Evolutionary conservation across 495 filamentous ascomycete genomes (phyloP), one percentile per base, ranked within the genome.

Genomic region (Thermothielavioides terrestris): DNA sequence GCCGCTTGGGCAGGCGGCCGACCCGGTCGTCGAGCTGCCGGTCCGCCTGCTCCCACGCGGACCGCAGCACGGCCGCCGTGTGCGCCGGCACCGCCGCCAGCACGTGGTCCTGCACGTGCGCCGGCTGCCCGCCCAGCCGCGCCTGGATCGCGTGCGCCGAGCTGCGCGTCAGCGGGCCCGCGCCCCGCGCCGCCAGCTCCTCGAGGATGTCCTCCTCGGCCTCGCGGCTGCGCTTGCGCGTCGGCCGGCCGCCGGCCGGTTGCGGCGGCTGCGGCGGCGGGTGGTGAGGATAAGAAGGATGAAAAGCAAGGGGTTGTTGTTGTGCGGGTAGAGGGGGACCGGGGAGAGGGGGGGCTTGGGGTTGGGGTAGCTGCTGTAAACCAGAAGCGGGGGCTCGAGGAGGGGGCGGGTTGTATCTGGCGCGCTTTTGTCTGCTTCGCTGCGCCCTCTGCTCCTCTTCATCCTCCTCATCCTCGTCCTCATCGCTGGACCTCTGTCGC

Each of bases 191-290:
- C 25, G 42, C 23, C 9, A 49, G 27, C 43, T 49, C 28, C 17
- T 8, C 23, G 15, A 43, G 25, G n/a, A 49, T 18, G 9, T 12
- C 7, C 3, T 25, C 27, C 11, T 23, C 17, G 31, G 35, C 23
- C 45, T 54, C 28, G 20, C 45, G 27, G 45, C 44, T 48, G 18
- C 44, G 30, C 22, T 48, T 46, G 38, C 51, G 44, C 20, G 51
- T 54, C 6, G 30, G 20, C 6, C 38, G 51, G 4, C 51, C 48
- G 21, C 5, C n/a, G 22, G 4, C 6, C 11, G 6, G 22, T 21
- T 9, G 38, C 11, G 21, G 37, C 14, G 36, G 36, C 15, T 20
- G 35, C 35, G 35, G 35, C 4, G 17, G n/a, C 6, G 35, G 35
- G 15, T 28, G 27, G 27, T 28, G 27, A 28, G 27, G 27, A 28